Conservation (phyloP, 805 yeast species). For the Wickerhamomyces sydowiorum region DNA sequence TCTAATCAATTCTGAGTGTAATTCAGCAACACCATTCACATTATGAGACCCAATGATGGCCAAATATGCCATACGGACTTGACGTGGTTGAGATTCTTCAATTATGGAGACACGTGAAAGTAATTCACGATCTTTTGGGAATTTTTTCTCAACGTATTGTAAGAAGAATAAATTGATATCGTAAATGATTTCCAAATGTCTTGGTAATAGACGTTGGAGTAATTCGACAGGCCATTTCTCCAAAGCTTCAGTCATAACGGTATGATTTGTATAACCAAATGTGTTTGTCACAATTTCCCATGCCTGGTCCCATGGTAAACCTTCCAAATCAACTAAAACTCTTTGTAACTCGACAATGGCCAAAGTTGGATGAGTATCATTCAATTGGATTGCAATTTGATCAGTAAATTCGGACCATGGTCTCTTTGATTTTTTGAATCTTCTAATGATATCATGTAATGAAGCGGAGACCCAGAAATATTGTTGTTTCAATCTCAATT, state of each 20-base stretch:
- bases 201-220: constrained; percentile 72
- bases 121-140: constrained; percentile 66
- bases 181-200: constrained; percentile 87
- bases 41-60: constrained; percentile 91
- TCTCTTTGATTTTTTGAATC: constrained; percentile 73
- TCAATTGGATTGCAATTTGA: constrained; percentile 84
- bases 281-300: constrained; percentile 79
- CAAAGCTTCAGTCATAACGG: constrained; percentile 91
- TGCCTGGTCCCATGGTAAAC: constrained; percentile 74
- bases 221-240: constrained; percentile 94
- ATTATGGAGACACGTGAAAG: constrained; percentile 72
- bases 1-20: constrained; percentile 85
- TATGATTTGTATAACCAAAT: constrained; percentile 91
- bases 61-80: constrained; percentile 86
- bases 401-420: constrained; percentile 83
- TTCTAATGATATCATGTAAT: constrained; percentile 81
- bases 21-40: constrained; percentile 94
- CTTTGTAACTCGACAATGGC: constrained; percentile 89
- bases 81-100: constrained; percentile 77
- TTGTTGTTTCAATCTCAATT: constrained; percentile 88
- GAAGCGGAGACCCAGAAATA: constrained; percentile 97
- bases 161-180: constrained; percentile 78
- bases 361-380: constrained; percentile 92
- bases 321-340: constrained; percentile 78
- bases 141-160: constrained; percentile 64